These are phyloP conservation scores for Hanseniaspora vineae DNA, from an alignment of 805 yeast species.

Conservation along the genomic window DNA sequence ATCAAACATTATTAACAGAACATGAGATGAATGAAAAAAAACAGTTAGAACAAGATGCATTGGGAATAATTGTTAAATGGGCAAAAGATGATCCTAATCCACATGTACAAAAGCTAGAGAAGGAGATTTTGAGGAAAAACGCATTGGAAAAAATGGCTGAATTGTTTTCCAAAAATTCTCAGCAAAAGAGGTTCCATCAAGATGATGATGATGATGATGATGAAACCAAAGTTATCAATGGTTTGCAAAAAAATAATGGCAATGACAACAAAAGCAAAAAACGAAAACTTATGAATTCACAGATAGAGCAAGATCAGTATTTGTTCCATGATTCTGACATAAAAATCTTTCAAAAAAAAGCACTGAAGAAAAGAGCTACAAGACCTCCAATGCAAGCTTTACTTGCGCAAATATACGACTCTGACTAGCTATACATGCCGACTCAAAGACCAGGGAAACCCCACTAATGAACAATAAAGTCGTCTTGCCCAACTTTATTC, in stretches of 20 bases:
- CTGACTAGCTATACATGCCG: background rate
- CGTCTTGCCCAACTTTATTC: background rate
- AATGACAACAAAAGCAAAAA: background rate
- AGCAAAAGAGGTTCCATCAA: background rate
- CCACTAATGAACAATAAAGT: background rate
- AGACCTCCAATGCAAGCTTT: background rate
- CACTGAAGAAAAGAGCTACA: background rate
- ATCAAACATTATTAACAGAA: slow-evolving; percentile 56
- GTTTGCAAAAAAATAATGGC: background rate
- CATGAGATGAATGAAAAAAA: slow-evolving; percentile 41
- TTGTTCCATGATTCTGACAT: background rate
- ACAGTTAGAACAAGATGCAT: background rate
- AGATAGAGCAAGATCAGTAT: background rate
- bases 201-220: background rate
- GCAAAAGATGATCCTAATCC: slow-evolving; percentile 85
- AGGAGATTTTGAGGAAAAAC: slow-evolving; percentile 15
- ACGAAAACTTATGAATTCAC: too few species aligned
- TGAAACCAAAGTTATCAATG: background rate
- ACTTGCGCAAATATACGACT: background rate
- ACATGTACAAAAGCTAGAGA: slow-evolving; percentile 16
- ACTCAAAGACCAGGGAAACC: too few species aligned
- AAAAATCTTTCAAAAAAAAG: background rate
- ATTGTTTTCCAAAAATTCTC: slow-evolving; percentile 10
- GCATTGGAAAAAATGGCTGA: slow-evolving; percentile 16
- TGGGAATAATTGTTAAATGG: slow-evolving; percentile 50